These are phyloP conservation scores for Anisodus acutangulus DNA, from an alignment of 257 asterid genomes.

Conservation along the genomic window DNA sequence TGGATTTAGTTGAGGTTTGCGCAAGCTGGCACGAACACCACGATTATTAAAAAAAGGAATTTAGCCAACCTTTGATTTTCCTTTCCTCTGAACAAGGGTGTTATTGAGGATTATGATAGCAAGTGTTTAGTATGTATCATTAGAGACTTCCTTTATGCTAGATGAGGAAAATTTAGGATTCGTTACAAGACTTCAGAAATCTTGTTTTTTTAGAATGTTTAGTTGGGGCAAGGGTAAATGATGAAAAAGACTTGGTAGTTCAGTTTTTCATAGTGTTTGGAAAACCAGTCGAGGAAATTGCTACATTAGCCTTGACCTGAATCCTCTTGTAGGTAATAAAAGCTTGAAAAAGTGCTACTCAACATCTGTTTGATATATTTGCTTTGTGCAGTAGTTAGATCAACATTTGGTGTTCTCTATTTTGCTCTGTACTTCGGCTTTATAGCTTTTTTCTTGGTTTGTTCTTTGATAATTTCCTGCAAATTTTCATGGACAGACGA, in stretches of 20 bases:
- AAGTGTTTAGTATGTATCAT: constrained; percentile 9
- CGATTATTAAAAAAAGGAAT: too few species aligned
- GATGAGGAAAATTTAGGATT: background rate
- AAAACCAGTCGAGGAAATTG: background rate
- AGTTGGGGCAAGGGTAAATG: constrained; percentile 13
- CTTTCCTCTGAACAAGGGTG: background rate
- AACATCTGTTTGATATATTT: background rate
- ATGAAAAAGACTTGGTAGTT: background rate
- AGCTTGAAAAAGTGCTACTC: background rate
- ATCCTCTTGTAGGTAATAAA: constrained; percentile 7
- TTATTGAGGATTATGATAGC: background rate
- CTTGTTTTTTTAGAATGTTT: background rate
- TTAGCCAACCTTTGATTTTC: background rate
- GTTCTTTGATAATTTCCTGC: background rate
- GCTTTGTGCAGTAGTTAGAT: background rate
- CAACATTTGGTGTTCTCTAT: constrained; percentile 10
- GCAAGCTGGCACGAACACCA: too few species aligned
- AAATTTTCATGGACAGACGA: constrained; percentile 55
- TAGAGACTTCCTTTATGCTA: background rate
- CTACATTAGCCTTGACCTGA: background rate
- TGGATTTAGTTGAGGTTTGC: too few species aligned
- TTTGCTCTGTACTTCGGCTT: background rate
- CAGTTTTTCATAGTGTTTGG: background rate
- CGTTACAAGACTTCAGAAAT: background rate
- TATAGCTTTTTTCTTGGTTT: background rate